Base-by-base conservation (phyloP, 305 asterid genomes). In the Ilex paraguariensis region DNA sequence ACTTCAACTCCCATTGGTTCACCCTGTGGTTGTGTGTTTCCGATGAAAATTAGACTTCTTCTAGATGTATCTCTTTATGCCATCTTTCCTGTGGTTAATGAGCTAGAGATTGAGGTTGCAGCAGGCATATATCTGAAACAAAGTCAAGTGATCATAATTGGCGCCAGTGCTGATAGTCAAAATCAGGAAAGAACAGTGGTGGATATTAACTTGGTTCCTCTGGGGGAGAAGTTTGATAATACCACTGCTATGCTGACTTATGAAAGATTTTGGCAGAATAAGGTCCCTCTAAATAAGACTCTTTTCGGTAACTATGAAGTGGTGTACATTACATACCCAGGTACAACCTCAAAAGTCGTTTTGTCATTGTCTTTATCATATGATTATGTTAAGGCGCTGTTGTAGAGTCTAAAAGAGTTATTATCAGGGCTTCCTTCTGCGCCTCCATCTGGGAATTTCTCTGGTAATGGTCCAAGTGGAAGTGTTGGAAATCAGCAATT, bases 11-110 rank as follows among this genome's bases (percentile, higher is more conserved):
- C 96, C 65, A 73, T 83, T 68, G 95, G 93, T 71, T 87, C 95
- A 56, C 87, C 93, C 14, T 94, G 98, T 79, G 84, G 83, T 57
- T 94, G 99, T 62, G 96, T 94, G 61, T 67, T 88, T 70, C 98
- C 99, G 36, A 94, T 94, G 99, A 94, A 77, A 85, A 85, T 94
- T 79, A 88, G 79, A 80, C 96, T 94, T 76, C 86, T 81, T 59
- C 75, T 94, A 55, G 91, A 86, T 65, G 95, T 88, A 32, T 77
- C 91, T 11, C 82, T 88, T 31, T 90, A 82, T 70, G 87, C 93
- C 64, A 71, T 94, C 62, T 94, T 94, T 60, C 98, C 96, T 7
- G 88, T 78, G 73, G 95, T 94, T 69, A 80, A 73, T 31, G 91
- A 83, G 75, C 78, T 94, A 46, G 99, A 82, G 74, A 82, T 86